Base-by-base conservation (phyloP, 2,329 filamentous ascomycete genomes). In the Talaromyces piceae region DNA sequence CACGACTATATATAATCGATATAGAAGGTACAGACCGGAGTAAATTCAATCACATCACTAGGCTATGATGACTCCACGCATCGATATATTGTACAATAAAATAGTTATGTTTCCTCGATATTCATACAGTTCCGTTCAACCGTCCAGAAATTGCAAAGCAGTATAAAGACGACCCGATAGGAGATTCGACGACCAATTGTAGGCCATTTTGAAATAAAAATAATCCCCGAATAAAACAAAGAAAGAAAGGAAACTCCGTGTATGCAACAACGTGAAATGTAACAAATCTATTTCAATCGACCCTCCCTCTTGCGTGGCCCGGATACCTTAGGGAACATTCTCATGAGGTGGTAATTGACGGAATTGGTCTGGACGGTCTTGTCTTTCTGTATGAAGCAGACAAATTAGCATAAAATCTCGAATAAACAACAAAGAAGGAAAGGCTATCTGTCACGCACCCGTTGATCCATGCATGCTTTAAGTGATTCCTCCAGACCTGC, bases 301-400 rank as follows among this genome's bases (percentile, higher is more conserved):
- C 66, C 64, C 61, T 84, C 80, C 69, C 77, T 78, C 71, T 91
- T 81, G 79, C 83, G 74, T 58, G 83, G 78, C 63, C 85, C 79
- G 73, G 84, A 80, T 76, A 94, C 76, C 67, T 84, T 82, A 12
- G 83, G 82, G 61, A 86, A 87, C 74, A 87, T 80, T 63, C 93
- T 82, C 58, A 81, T 80, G 41, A 97, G 76, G 68, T 96, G 91
- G 77, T 91, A 91, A 73, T 97, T 97, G 80, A 97, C 90, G 57
- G 80, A 82, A 68, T 83, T 91, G 74, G 84, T 88, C 66, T 81
- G 80, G 57, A 71, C 67, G 50, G 72, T 69, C 57, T 69, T 69
- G 45, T 77, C 69, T 77, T 76, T 81, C 82, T 84, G 65, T 55
- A 53, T 51, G 37, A 20, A 49, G 23, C 30, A 18, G 26, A 31